Conservation (phyloP, 192 early-diverging fungal species). For the Coemansia sp. region DNA sequence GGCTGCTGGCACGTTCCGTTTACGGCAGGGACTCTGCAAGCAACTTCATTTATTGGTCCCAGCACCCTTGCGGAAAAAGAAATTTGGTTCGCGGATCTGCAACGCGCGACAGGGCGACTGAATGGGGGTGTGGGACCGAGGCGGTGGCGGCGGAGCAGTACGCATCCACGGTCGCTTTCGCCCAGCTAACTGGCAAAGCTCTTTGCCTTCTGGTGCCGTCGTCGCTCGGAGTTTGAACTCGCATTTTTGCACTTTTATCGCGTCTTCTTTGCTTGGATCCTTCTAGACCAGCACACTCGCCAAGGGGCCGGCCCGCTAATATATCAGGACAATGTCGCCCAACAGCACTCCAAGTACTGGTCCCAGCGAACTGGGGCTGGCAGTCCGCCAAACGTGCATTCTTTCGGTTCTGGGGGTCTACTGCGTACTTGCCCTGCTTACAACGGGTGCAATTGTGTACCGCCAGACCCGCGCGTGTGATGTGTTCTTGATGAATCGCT, state of each 20-base stretch:
- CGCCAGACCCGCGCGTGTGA: constrained; percentile 9
- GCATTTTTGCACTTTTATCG: background rate
- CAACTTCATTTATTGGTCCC: constrained; percentile 1
- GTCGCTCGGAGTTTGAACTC: background rate
- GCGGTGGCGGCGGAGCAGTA: too few relatives aligned
- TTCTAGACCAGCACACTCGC: background rate
- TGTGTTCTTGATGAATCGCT: constrained; percentile 14
- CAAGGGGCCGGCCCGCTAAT: too few relatives aligned
- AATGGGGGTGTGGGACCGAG: background rate
- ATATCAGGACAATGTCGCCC: background rate
- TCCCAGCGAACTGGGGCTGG: background rate
- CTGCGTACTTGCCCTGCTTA: constrained; percentile 6
- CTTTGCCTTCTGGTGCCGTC: background rate
- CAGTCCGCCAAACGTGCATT: constrained; percentile 7
- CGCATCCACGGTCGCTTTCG: too few relatives aligned
- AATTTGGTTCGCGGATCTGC: background rate
- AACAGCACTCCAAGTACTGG: background rate
- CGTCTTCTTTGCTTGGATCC: background rate
- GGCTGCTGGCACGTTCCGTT: background rate
- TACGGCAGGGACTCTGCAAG: background rate
- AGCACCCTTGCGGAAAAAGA: background rate
- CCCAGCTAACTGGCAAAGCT: too few relatives aligned
- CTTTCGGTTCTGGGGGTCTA: constrained; percentile 19
- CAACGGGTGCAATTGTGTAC: constrained; percentile 13
- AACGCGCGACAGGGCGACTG: background rate